Percentiles rank a stretch among this genome's conserved stretches.
phyloP scores from a whole-genome alignment of 495 filamentous ascomycete genomes.

The Annulohypoxylon maeteangense region DNA sequence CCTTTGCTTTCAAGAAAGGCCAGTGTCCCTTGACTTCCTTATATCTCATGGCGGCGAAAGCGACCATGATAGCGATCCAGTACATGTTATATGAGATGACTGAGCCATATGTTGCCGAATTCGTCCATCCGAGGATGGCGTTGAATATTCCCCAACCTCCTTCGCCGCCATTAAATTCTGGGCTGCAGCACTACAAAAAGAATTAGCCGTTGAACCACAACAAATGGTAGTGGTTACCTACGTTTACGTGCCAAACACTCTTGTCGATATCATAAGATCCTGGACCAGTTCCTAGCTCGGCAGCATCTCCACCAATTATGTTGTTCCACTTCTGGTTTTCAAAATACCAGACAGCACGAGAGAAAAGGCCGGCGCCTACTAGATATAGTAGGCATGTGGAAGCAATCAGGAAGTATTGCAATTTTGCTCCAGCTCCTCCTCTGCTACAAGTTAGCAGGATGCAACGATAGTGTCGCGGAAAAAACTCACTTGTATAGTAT shows the following conservation, averaged over 20 bases:
- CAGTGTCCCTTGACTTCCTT: slow-evolving; percentile 74
- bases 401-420: slow-evolving; percentile 82
- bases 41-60: slow-evolving; percentile 71
- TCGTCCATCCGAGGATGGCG: slow-evolving; percentile 83
- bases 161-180: slow-evolving; percentile 71
- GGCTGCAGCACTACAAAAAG: slow-evolving; percentile 74
- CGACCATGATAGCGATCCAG: slow-evolving; percentile 75
- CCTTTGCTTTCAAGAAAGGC: slow-evolving; percentile 65
- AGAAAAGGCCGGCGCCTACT: slow-evolving; percentile 86
- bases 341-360: slow-evolving; percentile 78
- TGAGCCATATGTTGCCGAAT: slow-evolving; percentile 84
- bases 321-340: slow-evolving; percentile 73
- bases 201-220: not conserved
- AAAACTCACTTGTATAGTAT: slow-evolving; percentile 77
- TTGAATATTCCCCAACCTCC: slow-evolving; percentile 97
- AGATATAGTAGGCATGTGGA: slow-evolving; percentile 89
- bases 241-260: slow-evolving; percentile 93
- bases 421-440: slow-evolving; percentile 64
- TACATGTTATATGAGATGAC: slow-evolving; percentile 92
- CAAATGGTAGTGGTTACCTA: slow-evolving; percentile 51
- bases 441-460: slow-evolving; percentile 40
- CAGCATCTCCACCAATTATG: slow-evolving; percentile 74
- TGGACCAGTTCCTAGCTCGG: slow-evolving; percentile 78
- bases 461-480: slow-evolving; percentile 1
- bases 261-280: slow-evolving; percentile 88